Percentiles rank a stretch among this genome's conserved stretches.
Evolutionary conservation across 1,284 basidiomycete species (phyloP).

Genomic region (Irpex sp.): DNA sequence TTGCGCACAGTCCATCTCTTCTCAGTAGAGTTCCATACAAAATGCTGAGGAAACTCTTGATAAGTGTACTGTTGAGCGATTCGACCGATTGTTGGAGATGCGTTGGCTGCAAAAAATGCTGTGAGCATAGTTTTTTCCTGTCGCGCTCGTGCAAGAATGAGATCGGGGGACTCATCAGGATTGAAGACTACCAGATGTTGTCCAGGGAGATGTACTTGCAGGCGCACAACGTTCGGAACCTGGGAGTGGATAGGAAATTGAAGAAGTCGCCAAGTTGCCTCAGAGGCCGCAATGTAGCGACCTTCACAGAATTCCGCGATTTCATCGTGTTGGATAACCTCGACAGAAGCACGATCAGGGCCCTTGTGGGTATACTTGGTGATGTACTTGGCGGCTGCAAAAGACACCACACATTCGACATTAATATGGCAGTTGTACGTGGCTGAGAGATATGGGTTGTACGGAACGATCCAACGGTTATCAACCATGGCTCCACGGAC

Average conservation of each 20-base stretch:
- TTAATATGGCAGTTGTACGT: slow-evolving; percentile 45
- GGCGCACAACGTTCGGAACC: slow-evolving; percentile 30
- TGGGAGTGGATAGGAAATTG: slow-evolving; percentile 29
- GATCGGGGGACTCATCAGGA: slow-evolving; percentile 22
- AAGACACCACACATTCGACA: slow-evolving; percentile 28
- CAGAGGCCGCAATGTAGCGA: slow-evolving; percentile 33
- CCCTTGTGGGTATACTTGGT: slow-evolving; percentile 45
- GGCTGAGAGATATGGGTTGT: slow-evolving; percentile 25
- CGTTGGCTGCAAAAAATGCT: neutral
- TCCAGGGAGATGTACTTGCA: slow-evolving; percentile 32
- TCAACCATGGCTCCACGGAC: neutral
- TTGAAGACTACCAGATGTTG: slow-evolving; percentile 31
- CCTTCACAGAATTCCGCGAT: slow-evolving; percentile 30
- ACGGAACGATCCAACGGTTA: slow-evolving; percentile 3
- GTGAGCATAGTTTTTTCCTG: slow-evolving; percentile 21
- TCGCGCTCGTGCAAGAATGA: slow-evolving; percentile 19
- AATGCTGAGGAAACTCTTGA: slow-evolving; percentile 22
- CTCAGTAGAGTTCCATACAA: slow-evolving; percentile 16
- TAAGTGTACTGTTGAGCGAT: slow-evolving; percentile 13
- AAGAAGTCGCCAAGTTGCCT: slow-evolving; percentile 32
- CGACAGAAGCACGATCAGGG: slow-evolving; percentile 29
- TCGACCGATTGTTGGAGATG: neutral
- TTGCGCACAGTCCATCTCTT: slow-evolving; percentile 24
- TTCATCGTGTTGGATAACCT: slow-evolving; percentile 28
- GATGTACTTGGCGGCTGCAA: slow-evolving; percentile 12